These are phyloP conservation scores for Acer negundo DNA, from an alignment of 345 rosid genomes.

Conservation along the genomic window DNA sequence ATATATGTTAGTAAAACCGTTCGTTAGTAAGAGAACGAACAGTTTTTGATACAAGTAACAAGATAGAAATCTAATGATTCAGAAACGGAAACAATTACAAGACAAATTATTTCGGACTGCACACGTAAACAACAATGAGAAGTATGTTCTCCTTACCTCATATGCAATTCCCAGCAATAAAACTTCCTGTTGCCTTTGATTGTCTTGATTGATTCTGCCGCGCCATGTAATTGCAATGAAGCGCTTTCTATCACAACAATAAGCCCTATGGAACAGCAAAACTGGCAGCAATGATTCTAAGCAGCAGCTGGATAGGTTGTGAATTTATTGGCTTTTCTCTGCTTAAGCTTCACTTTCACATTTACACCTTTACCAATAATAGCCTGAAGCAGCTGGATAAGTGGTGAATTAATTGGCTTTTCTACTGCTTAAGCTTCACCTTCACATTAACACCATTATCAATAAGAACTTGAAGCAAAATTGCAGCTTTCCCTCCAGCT, in stretches of 20 bases:
- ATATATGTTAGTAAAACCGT: no score
- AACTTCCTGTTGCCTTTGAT: neutral
- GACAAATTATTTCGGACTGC: neutral
- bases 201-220: neutral
- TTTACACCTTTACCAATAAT: slow-evolving; percentile 47
- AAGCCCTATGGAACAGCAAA: no score
- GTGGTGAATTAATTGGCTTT: no score
- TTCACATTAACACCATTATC: no score
- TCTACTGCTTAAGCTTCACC: no score
- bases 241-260: no score
- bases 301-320: slow-evolving; percentile 8
- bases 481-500: slow-evolving; percentile 74
- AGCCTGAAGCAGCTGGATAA: no score
- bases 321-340: slow-evolving; percentile 46
- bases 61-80: neutral
- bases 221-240: neutral
- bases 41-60: slow-evolving; percentile 36
- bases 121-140: neutral
- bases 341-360: slow-evolving; percentile 84
- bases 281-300: no score
- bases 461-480: slow-evolving; percentile 69
- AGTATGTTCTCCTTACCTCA: no score
- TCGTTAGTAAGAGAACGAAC: no score
- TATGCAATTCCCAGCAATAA: neutral
- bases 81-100: neutral